phyloP scores from a whole-genome alignment of 2,329 filamentous ascomycete genomes.

The Rachicladosporium sp. region DNA sequence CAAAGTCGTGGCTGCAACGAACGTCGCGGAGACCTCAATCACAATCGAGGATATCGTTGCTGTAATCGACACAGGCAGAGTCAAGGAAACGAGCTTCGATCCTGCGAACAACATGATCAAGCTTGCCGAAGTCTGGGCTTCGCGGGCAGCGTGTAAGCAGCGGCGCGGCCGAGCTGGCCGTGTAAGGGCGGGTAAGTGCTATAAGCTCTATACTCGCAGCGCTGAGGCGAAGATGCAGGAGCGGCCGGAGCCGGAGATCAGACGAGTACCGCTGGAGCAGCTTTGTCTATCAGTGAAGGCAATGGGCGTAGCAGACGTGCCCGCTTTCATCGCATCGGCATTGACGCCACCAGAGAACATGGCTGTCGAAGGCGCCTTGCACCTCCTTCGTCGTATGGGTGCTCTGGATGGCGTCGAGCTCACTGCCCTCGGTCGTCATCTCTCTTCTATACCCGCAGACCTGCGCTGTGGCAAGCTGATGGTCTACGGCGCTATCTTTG shows the following conservation, averaged over 20 bases:
- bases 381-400: conserved; percentile 70
- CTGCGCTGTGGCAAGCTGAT: conserved; percentile 87
- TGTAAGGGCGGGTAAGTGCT: conserved; percentile 82
- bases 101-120: conserved; percentile 86
- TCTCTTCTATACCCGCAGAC: conserved; percentile 92
- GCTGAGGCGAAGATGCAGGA: conserved; percentile 77
- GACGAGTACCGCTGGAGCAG: conserved; percentile 84
- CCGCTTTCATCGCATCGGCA: conserved; percentile 68
- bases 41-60: conserved; percentile 96
- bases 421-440: conserved; percentile 79
- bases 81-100: conserved; percentile 95
- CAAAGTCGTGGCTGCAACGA: conserved; percentile 89
- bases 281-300: conserved; percentile 88
- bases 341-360: conserved; percentile 77
- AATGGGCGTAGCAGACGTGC: conserved; percentile 80
- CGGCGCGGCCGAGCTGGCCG: conserved; percentile 84
- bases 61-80: conserved; percentile 86
- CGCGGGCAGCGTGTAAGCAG: conserved; percentile 85
- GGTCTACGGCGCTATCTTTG: conserved; percentile 88
- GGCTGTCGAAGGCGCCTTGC: conserved; percentile 80
- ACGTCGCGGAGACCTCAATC: conserved; percentile 95
- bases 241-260: conserved; percentile 84
- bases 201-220: conserved; percentile 84
- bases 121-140: conserved; percentile 91
- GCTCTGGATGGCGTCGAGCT: conserved; percentile 76